Base-by-base conservation (phyloP, 2,329 filamentous ascomycete genomes). In the Claviceps citrina region DNA sequence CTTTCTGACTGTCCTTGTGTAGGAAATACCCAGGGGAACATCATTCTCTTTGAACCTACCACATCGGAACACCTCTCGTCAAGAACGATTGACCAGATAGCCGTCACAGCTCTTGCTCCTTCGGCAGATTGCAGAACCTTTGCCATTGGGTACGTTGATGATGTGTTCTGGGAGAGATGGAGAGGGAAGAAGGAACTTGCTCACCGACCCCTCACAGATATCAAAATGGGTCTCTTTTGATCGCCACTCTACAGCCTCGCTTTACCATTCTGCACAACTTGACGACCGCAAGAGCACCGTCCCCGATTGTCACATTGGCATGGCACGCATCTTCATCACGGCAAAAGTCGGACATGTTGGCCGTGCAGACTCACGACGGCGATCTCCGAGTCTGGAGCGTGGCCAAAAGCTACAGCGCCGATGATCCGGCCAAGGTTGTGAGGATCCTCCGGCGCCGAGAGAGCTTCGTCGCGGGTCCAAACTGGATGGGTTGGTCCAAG, bases 401-500 rank as follows among this genome's bases (percentile, higher is more conserved):
- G 40, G 77, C 89, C 16, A 98, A 96, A 60, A 73, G 72, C 44
- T 66, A 80, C 57, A 70, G 78, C 56, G 61, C 72, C 51, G 76
- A 71, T 36, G 82, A 94, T 49, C 71, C 80, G 15, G 87, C 87
- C 27, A 89, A 87, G 53, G 82, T 95, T 7, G 93, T 96, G 44
- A 73, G 91, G 46, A 79, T 93, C 22, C 65, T 98, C 36, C 89
- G 84, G 57, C 73, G 83, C 51, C 78, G 78, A 7, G 86, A 94
- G 45, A 78, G 78, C 47, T 78, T 73, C 48, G 65, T 76, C 26
- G 64, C 76, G 3, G 85, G 85, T 1, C 81, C 84, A 28, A 94
- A 93, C 56, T 98, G 91, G 91, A 87, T 95, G 68, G 82, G 78
- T 16, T 98, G 91, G 91, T 96, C 91, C 0, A 96, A 95, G 63